Conservation (phyloP, 192 early-diverging fungal species). For the Podila epigama region DNA sequence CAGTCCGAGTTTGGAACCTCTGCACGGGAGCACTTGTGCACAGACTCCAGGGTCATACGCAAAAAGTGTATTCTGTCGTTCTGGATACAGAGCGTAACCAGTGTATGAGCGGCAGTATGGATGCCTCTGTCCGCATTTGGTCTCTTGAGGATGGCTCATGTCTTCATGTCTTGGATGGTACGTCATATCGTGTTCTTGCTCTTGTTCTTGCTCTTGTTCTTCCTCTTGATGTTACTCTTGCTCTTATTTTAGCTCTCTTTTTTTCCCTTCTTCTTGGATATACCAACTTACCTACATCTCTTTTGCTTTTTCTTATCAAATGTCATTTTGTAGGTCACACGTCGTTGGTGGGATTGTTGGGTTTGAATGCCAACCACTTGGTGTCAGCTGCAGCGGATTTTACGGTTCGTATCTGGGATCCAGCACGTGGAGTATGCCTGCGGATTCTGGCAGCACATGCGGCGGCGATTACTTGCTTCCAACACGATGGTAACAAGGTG, state of each 20-base stretch:
- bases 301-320: no score
- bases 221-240: background rate
- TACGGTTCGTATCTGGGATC: slow-evolving; percentile 91
- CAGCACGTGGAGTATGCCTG: slow-evolving; percentile 67
- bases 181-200: slow-evolving; percentile 68
- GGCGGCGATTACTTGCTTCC: slow-evolving; percentile 98
- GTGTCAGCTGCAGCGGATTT: slow-evolving; percentile 97
- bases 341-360: slow-evolving; percentile 93
- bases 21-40: slow-evolving; percentile 72
- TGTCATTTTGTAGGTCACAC: slow-evolving; percentile 94
- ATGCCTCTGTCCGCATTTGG: slow-evolving; percentile 94
- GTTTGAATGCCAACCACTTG: slow-evolving; percentile 82
- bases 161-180: slow-evolving; percentile 84
- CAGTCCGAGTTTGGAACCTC: slow-evolving; percentile 93
- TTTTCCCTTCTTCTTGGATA: background rate
- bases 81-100: slow-evolving; percentile 82
- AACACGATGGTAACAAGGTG: slow-evolving; percentile 92
- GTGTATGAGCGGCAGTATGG: slow-evolving; percentile 95
- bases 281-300: no score
- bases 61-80: slow-evolving; percentile 97
- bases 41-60: slow-evolving; percentile 82
- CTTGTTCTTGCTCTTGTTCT: background rate
- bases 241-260: background rate
- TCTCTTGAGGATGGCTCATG: slow-evolving; percentile 82
- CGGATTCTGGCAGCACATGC: slow-evolving; percentile 78